Conservation (phyloP, 1,284 basidiomycete genomes). For the Inonotus hispidus region DNA sequence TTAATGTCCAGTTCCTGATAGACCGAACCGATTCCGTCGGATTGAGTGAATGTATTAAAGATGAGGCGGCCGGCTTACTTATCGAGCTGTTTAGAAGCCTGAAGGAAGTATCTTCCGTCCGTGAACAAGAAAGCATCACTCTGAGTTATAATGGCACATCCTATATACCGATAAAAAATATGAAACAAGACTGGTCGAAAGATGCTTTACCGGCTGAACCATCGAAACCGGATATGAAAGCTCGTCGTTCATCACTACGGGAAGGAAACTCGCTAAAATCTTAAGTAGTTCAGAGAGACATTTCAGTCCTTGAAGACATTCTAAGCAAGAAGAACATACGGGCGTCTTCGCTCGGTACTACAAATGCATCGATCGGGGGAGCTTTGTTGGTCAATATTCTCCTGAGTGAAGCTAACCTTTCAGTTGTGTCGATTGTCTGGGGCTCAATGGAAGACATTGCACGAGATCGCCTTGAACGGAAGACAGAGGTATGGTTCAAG, state of each 20-base stretch:
- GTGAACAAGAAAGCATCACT: slow-evolving; percentile 79
- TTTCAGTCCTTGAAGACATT: not conserved
- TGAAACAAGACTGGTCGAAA: slow-evolving; percentile 4
- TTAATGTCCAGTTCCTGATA: slow-evolving; percentile 84
- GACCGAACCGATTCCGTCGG: not conserved
- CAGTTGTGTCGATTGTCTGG: slow-evolving; percentile 57
- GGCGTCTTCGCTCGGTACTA: slow-evolving; percentile 86
- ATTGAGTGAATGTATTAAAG: not conserved
- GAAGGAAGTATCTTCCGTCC: slow-evolving; percentile 92
- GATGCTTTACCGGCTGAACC: slow-evolving; percentile 74
- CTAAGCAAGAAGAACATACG: slow-evolving; percentile 44
- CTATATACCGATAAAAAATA: slow-evolving; percentile 32
- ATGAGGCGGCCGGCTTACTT: slow-evolving; percentile 42
- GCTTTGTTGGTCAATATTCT: slow-evolving; percentile 59
- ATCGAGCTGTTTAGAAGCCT: slow-evolving; percentile 88
- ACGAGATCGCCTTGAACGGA: not conserved
- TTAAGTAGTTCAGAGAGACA: slow-evolving; percentile 27
- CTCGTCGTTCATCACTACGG: slow-evolving; percentile 77
- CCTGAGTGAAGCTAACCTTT: slow-evolving; percentile 55
- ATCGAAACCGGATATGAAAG: slow-evolving; percentile 88
- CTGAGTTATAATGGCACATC: slow-evolving; percentile 76
- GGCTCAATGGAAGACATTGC: slow-evolving; percentile 31
- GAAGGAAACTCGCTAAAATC: slow-evolving; percentile 92
- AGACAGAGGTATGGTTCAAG: not conserved
- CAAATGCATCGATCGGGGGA: slow-evolving; percentile 59